Evolutionary conservation across 768 basidiomycete genomes (phyloP), one percentile per base, ranked within the genome.

Genomic region (Myochromella boudieri): DNA sequence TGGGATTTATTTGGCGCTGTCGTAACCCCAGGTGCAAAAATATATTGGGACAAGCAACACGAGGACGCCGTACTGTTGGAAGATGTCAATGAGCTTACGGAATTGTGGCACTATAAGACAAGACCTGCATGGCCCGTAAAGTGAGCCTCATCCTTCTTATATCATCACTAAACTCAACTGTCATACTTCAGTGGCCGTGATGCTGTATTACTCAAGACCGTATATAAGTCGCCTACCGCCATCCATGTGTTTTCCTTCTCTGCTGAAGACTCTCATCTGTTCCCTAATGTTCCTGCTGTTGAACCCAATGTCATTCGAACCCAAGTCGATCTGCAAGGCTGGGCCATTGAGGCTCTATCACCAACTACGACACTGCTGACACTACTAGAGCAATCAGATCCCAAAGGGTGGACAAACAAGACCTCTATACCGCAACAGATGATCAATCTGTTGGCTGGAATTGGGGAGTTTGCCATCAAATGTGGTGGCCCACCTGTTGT

Each of bases 251-350:
- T 98, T 64, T 84, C 88, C 1, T 97, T 97, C 67, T 97, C 95
- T 3, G 89, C 85, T 0, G 93, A 97, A 54, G 92, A 97, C 55
- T 80, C 80, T 42, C 82, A 88, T 45, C 75, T 97, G 11, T 97
- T 97, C 66, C 86, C 91, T 0, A 77, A 74, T 51, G 78, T 81
- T 52, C 91, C 78, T 37, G 72, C 72, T 9, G 71, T 68, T 1
- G 91, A 89, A 39, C 83, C 87, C 0, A 87, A 80, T 54, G 78
- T 87, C 40, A 95, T 97, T 51, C 87, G 95, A 6, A 91, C 91
- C 0, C 95, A 98, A 64, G 85, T 95, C n/a, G 94, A 97, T 62
- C 73, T 99, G n/a, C 94, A 93, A 68, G 97, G 95, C 37, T 98
- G 95, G 91, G 91, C 95, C 1, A 93, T 99, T 56, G 95, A 98